Evolutionary conservation across 1,139 yeast genomes (phyloP), one percentile per base, ranked within the genome.

Genomic region (Debaryomycetaceae sp.): DNA sequence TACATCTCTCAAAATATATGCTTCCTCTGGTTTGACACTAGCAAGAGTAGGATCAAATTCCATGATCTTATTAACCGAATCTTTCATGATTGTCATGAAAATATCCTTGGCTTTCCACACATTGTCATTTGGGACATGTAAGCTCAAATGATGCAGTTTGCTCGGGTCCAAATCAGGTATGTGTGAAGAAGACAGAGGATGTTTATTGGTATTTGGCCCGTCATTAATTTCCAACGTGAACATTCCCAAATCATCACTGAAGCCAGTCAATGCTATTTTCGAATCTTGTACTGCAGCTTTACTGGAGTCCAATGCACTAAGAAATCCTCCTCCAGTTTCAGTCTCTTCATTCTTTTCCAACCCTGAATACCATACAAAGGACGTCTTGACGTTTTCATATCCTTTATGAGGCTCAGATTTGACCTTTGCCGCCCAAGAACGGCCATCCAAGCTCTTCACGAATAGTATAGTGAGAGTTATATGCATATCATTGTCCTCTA

Each of bases 21-120:
- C 59, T 49, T 77, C 81, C 24, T 65, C 68, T 0, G 83, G 72
- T 0, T 82, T 78, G 14, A 74, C 44, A 1, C 53, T 42, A 1
- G 53, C 52, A 30, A 51, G 59, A 1, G 59, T 50, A 3, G 65
- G 69, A 38, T 65, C 60, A 6, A 53, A 54, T 22, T 70, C 69
- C 15, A 73, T 54, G 26, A 83, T 55, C n/a, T 67, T 64, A 40
- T 73, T 63, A 13, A 89, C 65, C 3, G 87, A 78, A 41, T 87
- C 94, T 51, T 83, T 83, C 32, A 88, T 53, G 46, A 89, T 51
- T 0, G 89, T 78, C 54, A 80, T 65, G 55, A 83, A 86, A 5
- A 91, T 75, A 41, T 88, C 96, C 44, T 75, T 75, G 2, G 95
- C 95, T 54, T 74, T 74, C 97, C 97, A 91, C 5, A 79, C 72